Conservation (phyloP, 176 grass and related monocot genomes). For the Eragrostis curvula region DNA sequence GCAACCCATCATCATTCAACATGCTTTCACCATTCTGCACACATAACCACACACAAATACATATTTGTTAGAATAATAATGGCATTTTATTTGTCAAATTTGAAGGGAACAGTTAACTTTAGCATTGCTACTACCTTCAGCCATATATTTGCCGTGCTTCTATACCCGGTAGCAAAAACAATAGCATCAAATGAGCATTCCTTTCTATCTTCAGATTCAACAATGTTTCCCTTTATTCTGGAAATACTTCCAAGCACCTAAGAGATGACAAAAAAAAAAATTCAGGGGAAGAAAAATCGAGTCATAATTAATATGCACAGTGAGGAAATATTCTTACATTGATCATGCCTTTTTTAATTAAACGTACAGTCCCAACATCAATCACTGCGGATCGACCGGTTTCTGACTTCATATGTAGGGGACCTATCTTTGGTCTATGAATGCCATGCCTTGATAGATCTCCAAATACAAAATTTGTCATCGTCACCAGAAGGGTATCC, state of each 20-base stretch:
- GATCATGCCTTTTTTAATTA: conserved; percentile 50
- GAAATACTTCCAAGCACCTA: not conserved
- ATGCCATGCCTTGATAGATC: conserved; percentile 54
- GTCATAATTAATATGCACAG: no score
- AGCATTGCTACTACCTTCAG: conserved; percentile 33
- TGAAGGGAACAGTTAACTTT: no score
- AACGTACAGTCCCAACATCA: conserved; percentile 43
- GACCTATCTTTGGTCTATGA: conserved; percentile 35
- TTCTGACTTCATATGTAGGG: conserved; percentile 33
- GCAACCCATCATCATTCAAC: conserved; percentile 21
- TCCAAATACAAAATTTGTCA: conserved; percentile 41
- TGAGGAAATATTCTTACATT: conserved; percentile 13
- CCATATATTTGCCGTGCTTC: conserved; percentile 39
- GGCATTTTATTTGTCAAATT: no score
- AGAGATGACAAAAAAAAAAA: not conserved
- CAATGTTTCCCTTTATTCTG: conserved; percentile 25
- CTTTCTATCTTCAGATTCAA: conserved; percentile 29
- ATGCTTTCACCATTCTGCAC: not conserved
- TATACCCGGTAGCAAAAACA: conserved; percentile 63
- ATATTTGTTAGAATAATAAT: no score
- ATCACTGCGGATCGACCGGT: conserved; percentile 34
- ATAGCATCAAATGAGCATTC: conserved; percentile 21
- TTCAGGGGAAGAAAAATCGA: no score
- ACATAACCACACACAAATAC: no score
- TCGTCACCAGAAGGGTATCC: conserved; percentile 24